Evolutionary conservation across 495 filamentous ascomycete species (phyloP), one percentile per base, ranked within the genome.

Genomic region (Penicillium soppii): DNA sequence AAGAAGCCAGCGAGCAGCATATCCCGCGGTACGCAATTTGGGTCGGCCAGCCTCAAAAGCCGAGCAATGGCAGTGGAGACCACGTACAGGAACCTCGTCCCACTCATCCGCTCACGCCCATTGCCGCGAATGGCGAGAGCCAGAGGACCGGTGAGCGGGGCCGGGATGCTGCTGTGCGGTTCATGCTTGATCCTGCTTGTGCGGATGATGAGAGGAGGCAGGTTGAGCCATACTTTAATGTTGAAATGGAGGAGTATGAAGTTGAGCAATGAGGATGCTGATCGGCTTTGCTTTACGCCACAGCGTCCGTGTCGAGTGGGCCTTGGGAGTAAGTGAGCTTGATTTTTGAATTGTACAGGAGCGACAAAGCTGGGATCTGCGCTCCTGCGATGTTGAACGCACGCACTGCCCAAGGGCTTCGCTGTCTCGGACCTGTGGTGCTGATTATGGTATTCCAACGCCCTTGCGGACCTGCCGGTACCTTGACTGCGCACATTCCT

Each of bases 131-230:
- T 33, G 78, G 74, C 19, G 76, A 79, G 10, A 72, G 76, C 17
- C 63, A 67, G n/a, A 63, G 66, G 13, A 58, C 69, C 17, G 69
- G 74, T 16, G 81, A 85, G 43, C 68, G 78, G 42, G 81, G 81
- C 38, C 77, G 82, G 25, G 85, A 90, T 19, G 88, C 86, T 7
- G 95, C 95, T 1, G 80, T 94, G 23, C 85, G 94, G 10, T 98
- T 96, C 62, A 90, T 96, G 75, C 83, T 97, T 23, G 90, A 97
- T 61, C 81, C 87, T 10, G 84, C 81, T 37, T 79, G 87, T 43
- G 92, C 90, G 10, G 78, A 77, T 30, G 76, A 73, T 16, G 94
- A 98, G 72, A 81, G 82, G 57, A 72, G 76, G 13, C 69, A 77
- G 7, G 87, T 94, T 9, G 74, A 79, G 9, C 74, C 82, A 47